Evolutionary conservation across 805 yeast species (phyloP).

Genomic region (Wickerhamomyces xylosicus): DNA sequence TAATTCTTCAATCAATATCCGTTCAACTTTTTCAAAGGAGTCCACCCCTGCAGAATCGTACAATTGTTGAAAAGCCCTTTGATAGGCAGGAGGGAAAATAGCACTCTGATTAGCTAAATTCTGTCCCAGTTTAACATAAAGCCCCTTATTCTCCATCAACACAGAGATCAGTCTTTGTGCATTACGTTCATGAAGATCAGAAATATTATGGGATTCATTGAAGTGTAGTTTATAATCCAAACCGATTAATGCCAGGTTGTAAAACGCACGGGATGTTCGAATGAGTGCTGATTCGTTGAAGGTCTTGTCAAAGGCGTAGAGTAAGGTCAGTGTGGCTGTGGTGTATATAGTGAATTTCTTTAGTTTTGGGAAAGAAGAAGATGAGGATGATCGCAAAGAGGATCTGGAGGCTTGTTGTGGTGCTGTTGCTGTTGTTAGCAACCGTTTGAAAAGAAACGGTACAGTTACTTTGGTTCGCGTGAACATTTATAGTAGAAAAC

Average conservation of each 20-base stretch:
- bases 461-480: too few relatives aligned
- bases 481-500: too few relatives aligned
- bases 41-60: slow-evolving; percentile 65
- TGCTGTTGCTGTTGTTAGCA: too few relatives aligned
- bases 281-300: slow-evolving; percentile 37
- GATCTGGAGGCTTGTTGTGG: too few relatives aligned
- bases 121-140: slow-evolving; percentile 72
- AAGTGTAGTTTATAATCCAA: slow-evolving; percentile 49
- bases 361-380: not conserved
- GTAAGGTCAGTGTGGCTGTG: slow-evolving; percentile 1
- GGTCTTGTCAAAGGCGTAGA: slow-evolving; percentile 25
- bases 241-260: slow-evolving; percentile 39
- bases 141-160: slow-evolving; percentile 38
- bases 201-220: slow-evolving; percentile 33
- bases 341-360: not conserved
- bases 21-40: slow-evolving; percentile 35
- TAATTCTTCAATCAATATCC: slow-evolving; percentile 26
- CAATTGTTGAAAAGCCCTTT: slow-evolving; percentile 41
- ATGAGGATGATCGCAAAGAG: too few relatives aligned
- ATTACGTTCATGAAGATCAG: slow-evolving; percentile 46
- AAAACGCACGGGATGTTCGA: slow-evolving; percentile 43
- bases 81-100: slow-evolving; percentile 56
- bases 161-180: slow-evolving; percentile 40
- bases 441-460: too few relatives aligned
- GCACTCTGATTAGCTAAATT: slow-evolving; percentile 68